Base-by-base conservation (phyloP, 768 basidiomycete genomes). In the Lentinula guzmanii region DNA sequence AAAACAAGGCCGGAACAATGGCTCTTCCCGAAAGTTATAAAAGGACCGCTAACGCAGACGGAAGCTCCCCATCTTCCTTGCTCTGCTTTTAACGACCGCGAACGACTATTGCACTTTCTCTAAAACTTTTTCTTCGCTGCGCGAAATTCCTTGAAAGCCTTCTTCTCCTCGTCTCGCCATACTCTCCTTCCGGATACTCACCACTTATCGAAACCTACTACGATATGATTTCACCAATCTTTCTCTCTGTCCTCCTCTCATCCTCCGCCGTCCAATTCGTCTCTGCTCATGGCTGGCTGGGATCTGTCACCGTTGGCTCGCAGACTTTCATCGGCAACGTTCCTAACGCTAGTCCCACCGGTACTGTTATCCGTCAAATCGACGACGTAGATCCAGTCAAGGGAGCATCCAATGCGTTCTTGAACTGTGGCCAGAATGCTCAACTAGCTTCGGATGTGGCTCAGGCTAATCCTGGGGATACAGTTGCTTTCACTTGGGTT, bases 391-490 rank as follows among this genome's bases (percentile, higher is more conserved):
- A 68, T 0, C 82, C 82, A 3, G 78, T 82, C 63, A 82, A 82
- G 66, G 76, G 76, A 21, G 72, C 79, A 8, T 65, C 65, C 7
- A 81, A 81, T 59, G 55, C 70, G 13, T 74, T 73, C 64, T 43
- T 82, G 15, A 77, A 73, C 69, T 83, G 81, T 61, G 82, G 82
- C 33, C 74, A 75, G 52, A 67, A 71, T 35, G 78, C 80, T 16
- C 68, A 76, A 61, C 67, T 70, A 3, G 82, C 80, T 18, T 61
- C 71, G 24, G 69, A 78, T 46, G 75, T 77, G 48, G 81, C 75
- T 5, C 58, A 74, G 50, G 79, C 77, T 24, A 77, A 75, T 50
- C 75, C 82, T 5, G 81, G 79, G 6, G 79, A 77, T 68, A 63
- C 65, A 2, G 50, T 83, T 18, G 68, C 72, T 7, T 73, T 82